Percentiles rank a stretch among this genome's conserved stretches.
These are phyloP conservation scores for Solanum paucissectum DNA, from an alignment of 257 asterid species.

Conservation along the genomic window DNA sequence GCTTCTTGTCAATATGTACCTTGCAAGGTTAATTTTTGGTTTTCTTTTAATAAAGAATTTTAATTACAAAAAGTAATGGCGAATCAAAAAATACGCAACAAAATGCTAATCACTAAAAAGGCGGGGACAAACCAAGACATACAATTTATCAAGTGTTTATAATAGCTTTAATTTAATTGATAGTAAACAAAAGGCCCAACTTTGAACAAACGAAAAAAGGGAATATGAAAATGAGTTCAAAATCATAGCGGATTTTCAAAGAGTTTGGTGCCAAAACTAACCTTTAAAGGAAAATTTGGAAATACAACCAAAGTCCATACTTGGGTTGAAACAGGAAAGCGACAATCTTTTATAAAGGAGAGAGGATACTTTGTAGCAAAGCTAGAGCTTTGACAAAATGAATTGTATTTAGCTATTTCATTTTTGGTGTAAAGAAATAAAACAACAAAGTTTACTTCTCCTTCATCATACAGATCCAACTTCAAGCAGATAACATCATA, in stretches of 20 bases:
- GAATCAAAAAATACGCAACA: not conserved
- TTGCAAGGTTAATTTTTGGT: not conserved
- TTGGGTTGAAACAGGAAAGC: not conserved
- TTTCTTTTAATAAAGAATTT: not conserved
- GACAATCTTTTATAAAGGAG: not conserved
- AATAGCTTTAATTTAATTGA: not conserved
- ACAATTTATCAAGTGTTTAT: not conserved
- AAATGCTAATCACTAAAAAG: not conserved
- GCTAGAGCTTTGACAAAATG: not conserved
- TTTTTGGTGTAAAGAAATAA: not conserved
- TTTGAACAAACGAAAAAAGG: not conserved
- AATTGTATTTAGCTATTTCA: not conserved
- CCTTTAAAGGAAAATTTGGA: not conserved
- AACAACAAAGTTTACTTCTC: not conserved
- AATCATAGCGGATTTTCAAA: not conserved
- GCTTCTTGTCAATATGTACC: not conserved
- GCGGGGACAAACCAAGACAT: not conserved
- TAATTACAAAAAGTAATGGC: not conserved
- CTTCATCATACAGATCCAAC: not conserved
- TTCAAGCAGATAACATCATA: not conserved
- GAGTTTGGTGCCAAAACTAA: not conserved
- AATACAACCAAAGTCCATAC: not conserved
- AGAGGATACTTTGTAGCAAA: not conserved
- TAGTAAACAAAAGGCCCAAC: not conserved
- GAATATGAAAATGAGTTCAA: not conserved